Percentiles rank a stretch among this genome's conserved stretches.
Conservation (phyloP, 768 basidiomycete genomes). For the Hortiboletus campestris region DNA sequence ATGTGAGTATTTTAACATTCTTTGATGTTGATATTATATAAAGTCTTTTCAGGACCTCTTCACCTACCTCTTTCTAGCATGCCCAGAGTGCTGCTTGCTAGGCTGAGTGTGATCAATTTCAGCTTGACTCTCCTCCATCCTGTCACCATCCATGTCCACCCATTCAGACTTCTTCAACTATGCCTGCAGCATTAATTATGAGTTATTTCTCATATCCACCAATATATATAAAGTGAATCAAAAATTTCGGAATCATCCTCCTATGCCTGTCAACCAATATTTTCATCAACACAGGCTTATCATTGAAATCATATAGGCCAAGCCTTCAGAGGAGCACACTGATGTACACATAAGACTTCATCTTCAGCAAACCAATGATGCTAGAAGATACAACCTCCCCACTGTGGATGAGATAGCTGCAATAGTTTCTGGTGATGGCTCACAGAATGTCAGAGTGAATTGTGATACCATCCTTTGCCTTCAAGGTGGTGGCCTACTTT, state of each 20-base stretch:
- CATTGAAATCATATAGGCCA: background rate
- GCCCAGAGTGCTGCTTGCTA: background rate
- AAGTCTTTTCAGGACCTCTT: background rate
- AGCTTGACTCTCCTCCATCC: background rate
- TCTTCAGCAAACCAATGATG: conserved; percentile 23
- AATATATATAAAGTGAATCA: background rate
- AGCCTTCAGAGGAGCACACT: conserved; percentile 15
- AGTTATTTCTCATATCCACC: background rate
- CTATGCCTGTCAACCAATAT: background rate
- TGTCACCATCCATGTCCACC: background rate
- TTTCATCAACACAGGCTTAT: background rate
- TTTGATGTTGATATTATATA: background rate
- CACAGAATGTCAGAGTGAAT: conserved; percentile 2
- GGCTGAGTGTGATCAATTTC: background rate
- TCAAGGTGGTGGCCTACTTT: conserved; percentile 23
- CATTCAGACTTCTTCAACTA: background rate
- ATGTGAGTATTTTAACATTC: background rate
- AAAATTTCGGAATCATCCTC: background rate
- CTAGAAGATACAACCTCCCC: conserved; percentile 42
- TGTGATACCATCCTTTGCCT: conserved; percentile 37
- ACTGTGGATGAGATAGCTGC: conserved; percentile 42
- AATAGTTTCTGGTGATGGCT: conserved; percentile 37
- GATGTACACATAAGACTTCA: conserved; percentile 10
- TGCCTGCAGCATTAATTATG: background rate
- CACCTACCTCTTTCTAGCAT: background rate